Percentiles rank a stretch among this genome's conserved stretches.
Evolutionary conservation across 345 rosid species (phyloP).

Genomic region (Ricinus communis): DNA sequence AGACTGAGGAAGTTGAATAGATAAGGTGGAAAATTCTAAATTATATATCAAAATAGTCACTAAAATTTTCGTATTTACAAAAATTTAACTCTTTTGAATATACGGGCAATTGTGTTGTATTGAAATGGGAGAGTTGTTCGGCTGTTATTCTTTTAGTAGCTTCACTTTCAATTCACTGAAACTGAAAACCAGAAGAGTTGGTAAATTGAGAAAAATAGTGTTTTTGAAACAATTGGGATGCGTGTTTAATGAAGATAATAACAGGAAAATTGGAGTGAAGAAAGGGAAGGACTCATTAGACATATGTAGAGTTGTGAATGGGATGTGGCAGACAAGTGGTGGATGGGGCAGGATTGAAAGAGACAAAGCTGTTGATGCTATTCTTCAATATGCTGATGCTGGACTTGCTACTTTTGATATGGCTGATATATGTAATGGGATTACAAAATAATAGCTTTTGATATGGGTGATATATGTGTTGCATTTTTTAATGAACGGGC

Average conservation of each 20-base stretch:
- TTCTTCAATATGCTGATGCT: constrained; percentile 57
- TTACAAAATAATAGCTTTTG: neutral
- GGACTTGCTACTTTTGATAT: constrained; percentile 33
- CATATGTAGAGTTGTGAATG: constrained; percentile 57
- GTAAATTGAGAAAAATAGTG: constrained; percentile 9
- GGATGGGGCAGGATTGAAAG: constrained; percentile 58
- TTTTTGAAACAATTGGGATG: constrained; percentile 29
- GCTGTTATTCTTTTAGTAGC: constrained; percentile 16
- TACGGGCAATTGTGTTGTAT: neutral
- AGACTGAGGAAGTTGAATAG: neutral
- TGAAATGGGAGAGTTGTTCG: constrained; percentile 35
- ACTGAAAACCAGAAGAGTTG: constrained; percentile 20
- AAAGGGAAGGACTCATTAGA: constrained; percentile 54
- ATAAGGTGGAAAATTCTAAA: constrained; percentile 6
- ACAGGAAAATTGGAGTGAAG: constrained; percentile 37
- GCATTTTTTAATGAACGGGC: neutral
- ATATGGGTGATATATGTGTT: constrained; percentile 33
- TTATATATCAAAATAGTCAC: no score
- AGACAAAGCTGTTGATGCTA: constrained; percentile 47
- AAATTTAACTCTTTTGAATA: neutral
- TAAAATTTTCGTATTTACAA: no score
- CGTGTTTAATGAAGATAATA: constrained; percentile 37
- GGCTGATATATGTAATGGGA: neutral
- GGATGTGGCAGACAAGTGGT: constrained; percentile 70
- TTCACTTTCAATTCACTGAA: constrained; percentile 28